Percentiles rank a stretch among this genome's conserved stretches.
phyloP scores from a whole-genome alignment of 176 grass and related monocot species.

The Zoysia pacifica region DNA sequence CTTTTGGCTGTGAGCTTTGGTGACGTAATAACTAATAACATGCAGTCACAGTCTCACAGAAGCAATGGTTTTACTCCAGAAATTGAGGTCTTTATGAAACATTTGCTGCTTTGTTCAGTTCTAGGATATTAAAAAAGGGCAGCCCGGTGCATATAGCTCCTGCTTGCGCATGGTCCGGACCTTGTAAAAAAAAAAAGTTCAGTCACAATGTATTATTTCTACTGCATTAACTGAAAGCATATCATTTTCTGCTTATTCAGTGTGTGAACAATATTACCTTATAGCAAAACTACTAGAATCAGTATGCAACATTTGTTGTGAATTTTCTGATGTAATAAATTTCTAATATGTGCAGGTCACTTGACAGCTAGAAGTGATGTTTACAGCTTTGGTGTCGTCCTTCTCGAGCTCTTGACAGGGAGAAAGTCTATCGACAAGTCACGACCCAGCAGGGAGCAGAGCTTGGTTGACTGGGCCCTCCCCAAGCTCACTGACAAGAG shows the following conservation, averaged over 20 bases:
- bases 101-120: not conserved
- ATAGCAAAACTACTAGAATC: not conserved
- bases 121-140: not conserved
- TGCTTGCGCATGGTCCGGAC: no score
- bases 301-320: not conserved
- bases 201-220: constrained; percentile 11
- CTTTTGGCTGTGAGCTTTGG: not conserved
- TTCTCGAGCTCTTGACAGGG: constrained; percentile 88
- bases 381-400: constrained; percentile 93
- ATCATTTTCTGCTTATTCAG: constrained; percentile 4
- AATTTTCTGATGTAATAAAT: constrained; percentile 36
- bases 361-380: constrained; percentile 95
- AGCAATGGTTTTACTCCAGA: not conserved
- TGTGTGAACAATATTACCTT: not conserved
- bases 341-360: constrained; percentile 60
- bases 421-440: constrained; percentile 90
- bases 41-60: not conserved
- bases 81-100: not conserved
- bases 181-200: no score
- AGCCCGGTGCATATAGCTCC: no score
- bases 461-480: constrained; percentile 85
- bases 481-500: constrained; percentile 93
- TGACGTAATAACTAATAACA: not conserved
- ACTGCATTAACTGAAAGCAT: constrained; percentile 24
- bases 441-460: constrained; percentile 87